Evolutionary conservation across 345 rosid species (phyloP), one percentile per base, ranked within the genome.

Genomic region (Salix purpurea): DNA sequence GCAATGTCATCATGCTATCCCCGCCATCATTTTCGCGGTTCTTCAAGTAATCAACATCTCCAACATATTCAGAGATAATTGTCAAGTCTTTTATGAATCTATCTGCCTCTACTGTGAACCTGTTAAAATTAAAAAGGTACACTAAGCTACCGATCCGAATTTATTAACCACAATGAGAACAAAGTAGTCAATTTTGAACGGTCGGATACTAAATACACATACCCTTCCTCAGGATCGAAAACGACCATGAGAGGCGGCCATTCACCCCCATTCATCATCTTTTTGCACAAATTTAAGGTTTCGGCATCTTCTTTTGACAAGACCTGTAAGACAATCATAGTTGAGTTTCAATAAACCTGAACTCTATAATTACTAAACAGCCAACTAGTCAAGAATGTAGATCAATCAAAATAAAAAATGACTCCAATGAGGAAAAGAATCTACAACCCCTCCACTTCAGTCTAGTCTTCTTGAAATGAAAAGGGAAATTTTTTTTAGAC

Each of bases 1-100:
- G 84, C 81, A 81, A 74, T 11, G 81, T 74, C 84, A 81, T 81
- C 78, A 74, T 81, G 81, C 84, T 77, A 65, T 81, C 81, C 3
- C 84, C 84, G 10, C 52, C 77, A 26, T 81, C 81, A 40, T 77
- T 73, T 77, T 77, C 84, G 0, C 78, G 78, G 11, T 74, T 81
- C 50, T 46, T 65, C 75, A 77, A 77, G 66, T 46, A 71, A 26
- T 65, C 70, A 7, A 77, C 75, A 30, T 71, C 75, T 24, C 80
- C 80, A 65, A 50, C 75, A 52, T 71, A 50, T 40, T 64, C 75
- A 0, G 80, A 50, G 39, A 71, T 77, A 21, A 71, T 71, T 19
- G 71, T 65, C 28, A 77, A 42, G 37, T 81, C 84, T 73, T 65
- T 77, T 18, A 81, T 73, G 46, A 18, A 70, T 39, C 67, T 77